Percentiles rank a stretch among this genome's conserved stretches.
phyloP scores from a whole-genome alignment of 2,329 filamentous ascomycete species.

The Verticillium zaregamsianum region DNA sequence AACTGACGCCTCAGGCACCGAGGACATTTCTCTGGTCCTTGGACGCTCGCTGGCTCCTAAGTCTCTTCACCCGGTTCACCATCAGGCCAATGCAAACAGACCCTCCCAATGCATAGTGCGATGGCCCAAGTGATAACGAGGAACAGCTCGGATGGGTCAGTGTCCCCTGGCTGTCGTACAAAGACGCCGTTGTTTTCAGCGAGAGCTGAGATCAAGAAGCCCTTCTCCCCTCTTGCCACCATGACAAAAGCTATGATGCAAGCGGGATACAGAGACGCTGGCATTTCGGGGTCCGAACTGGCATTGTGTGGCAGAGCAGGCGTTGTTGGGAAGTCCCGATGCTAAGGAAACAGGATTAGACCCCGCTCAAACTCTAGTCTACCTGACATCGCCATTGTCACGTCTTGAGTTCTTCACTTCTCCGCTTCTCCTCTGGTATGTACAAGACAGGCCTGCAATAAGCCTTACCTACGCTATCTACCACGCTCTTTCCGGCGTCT shows the following conservation, averaged over 20 bases:
- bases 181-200: constrained; percentile 52
- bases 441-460: neutral
- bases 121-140: constrained; percentile 54
- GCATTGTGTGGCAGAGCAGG: constrained; percentile 4
- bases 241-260: constrained; percentile 64
- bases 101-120: constrained; percentile 49
- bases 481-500: neutral
- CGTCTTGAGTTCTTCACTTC: neutral
- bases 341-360: too few relatives aligned
- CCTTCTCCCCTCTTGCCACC: constrained; percentile 76
- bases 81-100: constrained; percentile 44
- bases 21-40: constrained; percentile 5
- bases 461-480: neutral
- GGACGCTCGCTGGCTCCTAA: constrained; percentile 11
- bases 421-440: neutral
- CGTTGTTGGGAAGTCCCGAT: neutral
- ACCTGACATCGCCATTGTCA: too few relatives aligned
- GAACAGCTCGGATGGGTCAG: constrained; percentile 33
- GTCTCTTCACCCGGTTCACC: constrained; percentile 34
- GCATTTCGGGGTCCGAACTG: constrained; percentile 31
- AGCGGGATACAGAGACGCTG: constrained; percentile 62
- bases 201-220: constrained; percentile 69
- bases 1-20: constrained; percentile 9
- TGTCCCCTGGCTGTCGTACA: constrained; percentile 8
- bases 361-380: too few relatives aligned